phyloP scores from a whole-genome alignment of 2,329 filamentous ascomycete genomes.

The Aspergillus carbonarius region DNA sequence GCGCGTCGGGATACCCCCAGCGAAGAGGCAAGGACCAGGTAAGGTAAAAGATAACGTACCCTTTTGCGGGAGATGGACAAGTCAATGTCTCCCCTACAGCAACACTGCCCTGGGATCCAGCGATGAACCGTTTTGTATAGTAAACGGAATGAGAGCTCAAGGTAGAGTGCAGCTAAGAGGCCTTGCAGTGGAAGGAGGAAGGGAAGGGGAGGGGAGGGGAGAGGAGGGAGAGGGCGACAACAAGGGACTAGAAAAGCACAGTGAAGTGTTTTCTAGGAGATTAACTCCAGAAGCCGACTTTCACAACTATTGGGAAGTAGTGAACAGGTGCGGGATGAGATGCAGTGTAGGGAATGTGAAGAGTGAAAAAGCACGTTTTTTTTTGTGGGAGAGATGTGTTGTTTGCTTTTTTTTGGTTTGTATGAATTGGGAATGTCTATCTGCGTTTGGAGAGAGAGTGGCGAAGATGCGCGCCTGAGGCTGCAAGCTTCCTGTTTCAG shows the following conservation, averaged over 20 bases:
- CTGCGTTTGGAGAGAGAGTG: conserved; percentile 24
- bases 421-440: conserved; percentile 27
- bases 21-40: conserved; percentile 16
- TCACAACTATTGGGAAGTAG: conserved; percentile 19
- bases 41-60: conserved; percentile 40
- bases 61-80: conserved; percentile 90
- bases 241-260: conserved; percentile 35
- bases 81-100: conserved; percentile 83
- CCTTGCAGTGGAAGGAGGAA: neutral
- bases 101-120: conserved; percentile 21
- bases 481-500: conserved; percentile 27
- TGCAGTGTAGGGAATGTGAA: conserved; percentile 15
- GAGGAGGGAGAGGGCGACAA: conserved; percentile 11
- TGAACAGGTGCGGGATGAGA: conserved; percentile 9
- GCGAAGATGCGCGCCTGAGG: conserved; percentile 26
- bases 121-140: neutral
- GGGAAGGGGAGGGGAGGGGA: conserved; percentile 13
- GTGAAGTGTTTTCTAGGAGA: conserved; percentile 37
- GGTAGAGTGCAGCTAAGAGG: neutral
- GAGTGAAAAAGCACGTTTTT: conserved; percentile 20
- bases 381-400: neutral
- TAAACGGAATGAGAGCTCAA: neutral
- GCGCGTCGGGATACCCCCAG: conserved; percentile 12
- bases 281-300: conserved; percentile 17
- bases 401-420: conserved; percentile 19